These are phyloP conservation scores for Cenchrus fungigraminus DNA, from an alignment of 176 grass and related monocot genomes.

Conservation along the genomic window DNA sequence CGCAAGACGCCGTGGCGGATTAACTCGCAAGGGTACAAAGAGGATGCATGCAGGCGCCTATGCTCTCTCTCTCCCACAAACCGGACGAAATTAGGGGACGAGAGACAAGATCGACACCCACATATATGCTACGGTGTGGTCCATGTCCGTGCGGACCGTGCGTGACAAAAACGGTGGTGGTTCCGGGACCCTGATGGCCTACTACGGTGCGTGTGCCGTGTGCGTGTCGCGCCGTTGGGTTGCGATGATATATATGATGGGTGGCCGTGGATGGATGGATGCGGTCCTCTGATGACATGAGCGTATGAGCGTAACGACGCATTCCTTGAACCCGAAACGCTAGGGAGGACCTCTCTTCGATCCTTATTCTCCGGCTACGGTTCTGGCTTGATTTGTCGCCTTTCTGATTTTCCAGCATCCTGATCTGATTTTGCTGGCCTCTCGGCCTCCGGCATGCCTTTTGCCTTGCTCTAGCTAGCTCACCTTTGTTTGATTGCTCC, in stretches of 20 bases:
- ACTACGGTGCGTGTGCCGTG: no score
- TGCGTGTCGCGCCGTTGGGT: no score
- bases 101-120: conserved; percentile 13
- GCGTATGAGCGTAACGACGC: background rate
- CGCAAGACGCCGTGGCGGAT: background rate
- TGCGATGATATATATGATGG: background rate
- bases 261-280: background rate
- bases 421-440: no score
- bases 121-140: no score
- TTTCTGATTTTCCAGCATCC: background rate
- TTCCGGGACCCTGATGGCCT: conserved; percentile 11
- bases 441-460: background rate
- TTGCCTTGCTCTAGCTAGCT: no score
- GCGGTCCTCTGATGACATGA: background rate
- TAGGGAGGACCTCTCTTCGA: background rate
- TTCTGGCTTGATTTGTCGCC: background rate
- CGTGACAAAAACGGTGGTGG: background rate
- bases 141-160: background rate
- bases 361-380: background rate
- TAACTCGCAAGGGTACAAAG: background rate
- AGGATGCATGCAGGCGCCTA: background rate
- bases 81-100: conserved; percentile 31
- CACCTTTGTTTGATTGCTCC: no score
- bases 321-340: conserved; percentile 3
- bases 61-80: background rate